Base-by-base conservation (phyloP, 2,329 filamentous ascomycete species). In the Grosmannia clavigera region DNA sequence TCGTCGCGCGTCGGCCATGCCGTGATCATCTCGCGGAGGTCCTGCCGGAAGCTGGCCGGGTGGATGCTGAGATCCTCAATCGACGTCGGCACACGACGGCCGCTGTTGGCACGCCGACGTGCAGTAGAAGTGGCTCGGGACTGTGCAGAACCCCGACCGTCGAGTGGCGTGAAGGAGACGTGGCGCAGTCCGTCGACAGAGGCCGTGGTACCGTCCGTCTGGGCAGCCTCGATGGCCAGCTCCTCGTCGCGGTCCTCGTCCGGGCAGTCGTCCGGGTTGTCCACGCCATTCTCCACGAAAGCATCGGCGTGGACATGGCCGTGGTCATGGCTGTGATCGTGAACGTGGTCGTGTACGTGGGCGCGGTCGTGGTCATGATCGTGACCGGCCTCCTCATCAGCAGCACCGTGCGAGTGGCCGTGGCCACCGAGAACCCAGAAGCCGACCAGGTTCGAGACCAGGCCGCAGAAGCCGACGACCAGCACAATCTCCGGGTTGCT, bases 351-450 rank as follows among this genome's bases (percentile, higher is more conserved):
- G 62, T 77, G 71, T 40, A 67, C 69, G 40, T 65, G 67, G 38
- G 72, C 68, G 1, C 69, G 67, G 16, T 69, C 65, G 54, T 76
- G 73, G 6, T 74, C 74, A 59, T 78, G 73, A 6, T 80, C 82
- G 14, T 53, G 63, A 81, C 76, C 78, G 76, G 16, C 78, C 11
- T 62, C 57, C 4, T 50, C 79, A 43, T 77, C 79, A 16, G 75
- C 80, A 56, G 75, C 76, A 5, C 85, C 87, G 70, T 94, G 90
- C 16, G 83, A 83, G 71, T 97, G 92, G 3, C 90, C 89, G 70
- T 97, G 92, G 60, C 95, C 92, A 66, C 95, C 94, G 68, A 99
- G 90, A 38, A 99, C 84, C 60, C 92, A 81, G 64, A 99, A 86
- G 2, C 94, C 94, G 56, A 92, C 76, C 25, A 97, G 81, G 69